Base-by-base conservation (phyloP, 2,329 filamentous ascomycete genomes). In the Coniella vitis region DNA sequence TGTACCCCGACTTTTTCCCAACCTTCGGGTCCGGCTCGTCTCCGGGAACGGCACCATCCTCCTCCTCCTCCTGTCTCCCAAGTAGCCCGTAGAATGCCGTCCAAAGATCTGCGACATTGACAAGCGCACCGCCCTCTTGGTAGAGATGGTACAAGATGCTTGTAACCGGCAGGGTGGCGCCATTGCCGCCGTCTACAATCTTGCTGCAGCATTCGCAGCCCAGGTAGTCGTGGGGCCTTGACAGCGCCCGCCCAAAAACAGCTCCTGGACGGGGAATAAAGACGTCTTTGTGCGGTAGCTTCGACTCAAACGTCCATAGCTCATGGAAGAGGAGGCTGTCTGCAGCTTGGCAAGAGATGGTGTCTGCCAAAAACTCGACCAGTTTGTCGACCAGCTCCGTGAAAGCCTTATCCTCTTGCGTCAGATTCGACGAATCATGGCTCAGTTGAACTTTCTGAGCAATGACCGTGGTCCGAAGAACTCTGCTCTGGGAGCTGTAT, bases 51-150 rank as follows among this genome's bases (percentile, higher is more conserved):
- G 66, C 62, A 4, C 59, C 71, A 51, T 61, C 64, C 13, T 69
- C 67, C 29, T 45, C 57, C 3, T 70, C 69, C 10, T 65, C 66
- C 7, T 63, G 62, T 7, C 1, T 31, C 9, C 76, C 72, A 17
- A 86, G 69, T 25, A 86, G 76, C 14, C 78, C 78, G 56, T 78
- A 75, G 64, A 89, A 94, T 3, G 88, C 86, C 12, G 80, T 77
- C 86, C 86, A 90, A 40, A 93, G 63, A 67, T 94, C 88, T 29
- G 80, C 84, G 42, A 86, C 81, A 58, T 93, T 93, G 64, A 93
- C 83, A 51, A 91, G 69, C 8, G 76, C 77, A 0, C 87, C 86
- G 0, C 86, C 84, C 63, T 94, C 87, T 13, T 86, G 72, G 62
- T 90, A 91, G 42, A 93, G 69, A 57, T 87, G 85, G 61, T 91